These are phyloP conservation scores for Sequoiadendron giganteum DNA, from an alignment of 75 land plant genomes.

Conservation along the genomic window DNA sequence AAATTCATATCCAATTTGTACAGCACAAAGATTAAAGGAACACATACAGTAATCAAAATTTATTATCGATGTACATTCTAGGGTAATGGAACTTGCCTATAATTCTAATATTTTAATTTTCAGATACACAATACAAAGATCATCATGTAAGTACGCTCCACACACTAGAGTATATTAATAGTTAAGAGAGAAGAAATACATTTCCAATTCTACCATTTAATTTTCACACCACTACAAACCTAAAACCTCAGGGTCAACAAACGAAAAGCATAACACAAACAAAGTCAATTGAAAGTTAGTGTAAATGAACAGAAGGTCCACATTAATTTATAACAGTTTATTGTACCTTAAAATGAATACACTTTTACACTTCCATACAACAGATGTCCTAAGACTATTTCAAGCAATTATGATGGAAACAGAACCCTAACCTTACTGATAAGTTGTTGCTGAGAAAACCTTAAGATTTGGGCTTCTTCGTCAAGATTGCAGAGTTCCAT, in stretches of 20 bases:
- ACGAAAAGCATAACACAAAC: not conserved
- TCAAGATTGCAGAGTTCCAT: constrained; percentile 45
- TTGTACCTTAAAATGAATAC: not conserved
- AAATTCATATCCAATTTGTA: not conserved
- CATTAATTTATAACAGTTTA: not conserved
- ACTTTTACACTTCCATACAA: not conserved
- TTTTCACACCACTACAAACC: not conserved
- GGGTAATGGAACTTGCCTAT: not conserved
- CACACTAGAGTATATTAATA: not conserved
- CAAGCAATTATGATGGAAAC: not conserved
- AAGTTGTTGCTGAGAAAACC: constrained; percentile 61
- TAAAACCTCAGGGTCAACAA: not conserved
- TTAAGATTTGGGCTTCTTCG: constrained; percentile 52
- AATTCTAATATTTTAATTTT: not conserved
- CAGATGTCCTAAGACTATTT: not conserved
- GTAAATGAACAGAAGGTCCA: not conserved
- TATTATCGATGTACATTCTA: not conserved
- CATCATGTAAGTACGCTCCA: not conserved
- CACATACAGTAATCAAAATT: too few species aligned
- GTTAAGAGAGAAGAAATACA: not conserved
- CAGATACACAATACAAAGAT: not conserved
- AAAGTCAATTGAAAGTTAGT: not conserved
- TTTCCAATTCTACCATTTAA: not conserved
- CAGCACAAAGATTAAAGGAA: not conserved
- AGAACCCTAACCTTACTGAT: constrained; percentile 61